Evolutionary conservation across 768 basidiomycete genomes (phyloP), one percentile per base, ranked within the genome.

Genomic region (Termitomyces sp.): DNA sequence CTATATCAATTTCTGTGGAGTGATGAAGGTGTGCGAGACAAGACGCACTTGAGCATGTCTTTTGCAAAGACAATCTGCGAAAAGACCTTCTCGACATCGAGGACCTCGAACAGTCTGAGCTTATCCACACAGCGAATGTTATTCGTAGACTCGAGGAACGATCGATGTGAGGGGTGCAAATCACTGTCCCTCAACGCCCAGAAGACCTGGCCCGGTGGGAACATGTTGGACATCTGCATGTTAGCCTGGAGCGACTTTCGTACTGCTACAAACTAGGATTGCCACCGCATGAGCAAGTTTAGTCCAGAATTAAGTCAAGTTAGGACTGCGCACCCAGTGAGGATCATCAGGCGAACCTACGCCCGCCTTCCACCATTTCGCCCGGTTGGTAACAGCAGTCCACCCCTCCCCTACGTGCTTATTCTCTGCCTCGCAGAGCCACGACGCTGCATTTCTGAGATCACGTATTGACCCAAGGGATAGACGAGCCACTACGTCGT

Each of bases 181-280:
- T 90, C 86, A 45, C 78, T 77, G 55, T 91, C 84, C 54, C 87
- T 79, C 67, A 90, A 74, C 5, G 85, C 90, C 90, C 89, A 91
- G 32, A 89, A 75, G 15, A 92, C 83, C 8, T 83, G 78, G 2
- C 89, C 90, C 0, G 90, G 87, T 12, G 90, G 90, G 58, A 81
- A 90, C 66, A 90, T 77, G 60, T 84, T 77, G 2, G 81, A 71
- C 73, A 77, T 80, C 47, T 82, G 79, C 90, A 93, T 92, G 56
- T 88, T 90, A 44, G 89, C 90, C 66, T 92, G 88, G 0, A 93
- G 77, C 2, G 90, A 91, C 74, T 89, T 92, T 44, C 90, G 82
- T 55, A 88, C 79, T 0, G 88, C 80, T 38, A 92, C 73, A 63
- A 93, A 90, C 90, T 92, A 53, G 5, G 3, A 15, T 37, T 37